Percentiles rank a stretch among this genome's conserved stretches.
Evolutionary conservation across 495 filamentous ascomycete species (phyloP).

Genomic region (Cercophora sp.): DNA sequence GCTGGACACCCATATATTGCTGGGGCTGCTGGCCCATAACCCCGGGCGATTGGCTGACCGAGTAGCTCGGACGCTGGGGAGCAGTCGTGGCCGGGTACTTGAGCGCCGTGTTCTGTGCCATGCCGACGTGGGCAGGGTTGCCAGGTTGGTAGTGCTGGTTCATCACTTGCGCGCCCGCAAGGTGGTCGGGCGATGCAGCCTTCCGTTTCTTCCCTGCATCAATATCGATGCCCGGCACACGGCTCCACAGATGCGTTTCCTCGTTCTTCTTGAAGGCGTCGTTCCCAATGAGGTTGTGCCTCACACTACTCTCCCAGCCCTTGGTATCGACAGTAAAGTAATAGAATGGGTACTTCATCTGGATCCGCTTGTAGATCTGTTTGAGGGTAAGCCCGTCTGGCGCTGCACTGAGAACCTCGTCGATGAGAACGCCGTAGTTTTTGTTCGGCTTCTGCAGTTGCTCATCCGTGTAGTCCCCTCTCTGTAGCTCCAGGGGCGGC

Average conservation of each 20-base stretch:
- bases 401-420: constrained; percentile 78
- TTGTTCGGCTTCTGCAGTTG: constrained; percentile 77
- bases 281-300: constrained; percentile 90
- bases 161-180: constrained; percentile 23
- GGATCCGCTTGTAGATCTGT: constrained; percentile 88
- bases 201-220: constrained; percentile 52
- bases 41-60: constrained; percentile 20
- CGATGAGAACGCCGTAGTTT: constrained; percentile 87
- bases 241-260: constrained; percentile 45
- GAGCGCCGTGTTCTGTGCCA: constrained; percentile 4
- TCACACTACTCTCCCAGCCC: constrained; percentile 96
- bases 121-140: constrained; percentile 20
- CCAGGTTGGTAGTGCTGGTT: constrained; percentile 22
- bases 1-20: too few species aligned
- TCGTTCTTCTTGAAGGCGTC: constrained; percentile 84
- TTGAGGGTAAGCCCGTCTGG: constrained; percentile 75
- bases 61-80: constrained; percentile 23
- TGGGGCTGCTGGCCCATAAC: constrained; percentile 16
- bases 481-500: constrained; percentile 56
- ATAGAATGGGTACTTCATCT: constrained; percentile 85
- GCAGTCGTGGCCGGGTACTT: constrained; percentile 23
- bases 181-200: constrained; percentile 41
- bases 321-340: constrained; percentile 74
- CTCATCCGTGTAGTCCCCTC: constrained; percentile 75
- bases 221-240: constrained; percentile 47